Evolutionary conservation across 2,329 filamentous ascomycete species (phyloP), one percentile per base, ranked within the genome.

Genomic region (Cadophora luteo-olivacea): DNA sequence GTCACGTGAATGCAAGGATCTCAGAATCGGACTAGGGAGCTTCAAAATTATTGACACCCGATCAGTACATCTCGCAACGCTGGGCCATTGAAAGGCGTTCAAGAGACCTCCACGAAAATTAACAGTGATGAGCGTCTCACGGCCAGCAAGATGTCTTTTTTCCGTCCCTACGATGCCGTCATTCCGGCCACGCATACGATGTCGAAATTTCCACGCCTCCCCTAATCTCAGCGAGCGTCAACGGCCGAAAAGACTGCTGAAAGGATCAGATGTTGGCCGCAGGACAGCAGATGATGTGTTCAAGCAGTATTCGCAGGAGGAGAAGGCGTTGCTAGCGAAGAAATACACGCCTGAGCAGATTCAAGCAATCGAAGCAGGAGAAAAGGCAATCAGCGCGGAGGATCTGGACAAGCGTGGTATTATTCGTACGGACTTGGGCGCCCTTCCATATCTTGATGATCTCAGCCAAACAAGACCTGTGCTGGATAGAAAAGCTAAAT

Each of bases 341-440:
- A 87, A 86, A 74, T 98, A 97, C 83, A 92, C 93, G 0, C 85
- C 90, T 19, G 88, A 91, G 78, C 95, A 98, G 82, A 84, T 97
- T 74, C 89, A 88, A 66, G 93, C 94, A 67, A 89, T 98, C 78
- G 85, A 92, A 81, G 91, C 92, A 60, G 94, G 91, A 75, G 94
- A 97, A 81, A 82, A 86, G 70, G 88, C 91, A 73, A 89, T 97
- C 78, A 86, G 91, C 77, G 83, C 90, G 11, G 84, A 89, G 72
- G 93, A 98, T 80, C 78, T 97, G 77, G 84, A 90, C 52, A 84
- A 88, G 41, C 91, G 96, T 81, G 92, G 90, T 72, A 85, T 88
- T 54, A 80, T 92, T 74, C 89, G 93, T 70, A 85, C 83, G 65
- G 94, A 97, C 78, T 86, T 89, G 9, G 92, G 92, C 84, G 84